Evolutionary conservation across 2,329 filamentous ascomycete genomes (phyloP).

Genomic region (Arthrobotrys conoides): DNA sequence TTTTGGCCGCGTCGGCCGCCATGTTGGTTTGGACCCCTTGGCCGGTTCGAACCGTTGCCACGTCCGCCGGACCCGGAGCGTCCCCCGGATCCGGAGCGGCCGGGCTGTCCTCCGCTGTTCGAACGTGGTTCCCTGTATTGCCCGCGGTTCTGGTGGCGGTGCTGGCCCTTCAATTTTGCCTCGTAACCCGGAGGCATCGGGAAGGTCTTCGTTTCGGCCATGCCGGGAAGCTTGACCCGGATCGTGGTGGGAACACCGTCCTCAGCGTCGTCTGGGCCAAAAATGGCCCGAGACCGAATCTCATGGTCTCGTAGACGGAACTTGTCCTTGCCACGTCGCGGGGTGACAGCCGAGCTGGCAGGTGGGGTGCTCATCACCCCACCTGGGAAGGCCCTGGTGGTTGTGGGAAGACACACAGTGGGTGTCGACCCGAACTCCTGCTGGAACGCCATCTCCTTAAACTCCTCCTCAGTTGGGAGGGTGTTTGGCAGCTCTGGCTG

Average conservation of each 20-base stretch:
- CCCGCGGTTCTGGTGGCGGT: conserved; percentile 23
- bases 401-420: conserved; percentile 62
- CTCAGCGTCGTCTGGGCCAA: neutral
- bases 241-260: conserved; percentile 10
- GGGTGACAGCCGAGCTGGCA: neutral
- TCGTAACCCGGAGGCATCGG: conserved; percentile 38
- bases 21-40: conserved; percentile 21
- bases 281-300: conserved; percentile 19
- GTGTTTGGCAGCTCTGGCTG: conserved; percentile 55
- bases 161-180: conserved; percentile 28
- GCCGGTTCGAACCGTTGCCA: conserved; percentile 23
- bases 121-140: conserved; percentile 29
- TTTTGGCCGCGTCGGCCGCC: conserved; percentile 20
- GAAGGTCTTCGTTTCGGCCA: conserved; percentile 15
- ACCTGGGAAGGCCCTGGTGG: conserved; percentile 8
- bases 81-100: neutral
- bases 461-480: conserved; percentile 63
- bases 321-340: conserved; percentile 23
- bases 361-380: neutral
- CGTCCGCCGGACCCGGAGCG: conserved; percentile 11
- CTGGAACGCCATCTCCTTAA: conserved; percentile 62
- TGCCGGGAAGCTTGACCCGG: conserved; percentile 42
- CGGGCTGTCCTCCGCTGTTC: conserved; percentile 18
- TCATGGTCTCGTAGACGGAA: conserved; percentile 30
- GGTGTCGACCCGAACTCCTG: conserved; percentile 64